Base-by-base conservation (phyloP, 345 rosid species). In the Salix caprea region DNA sequence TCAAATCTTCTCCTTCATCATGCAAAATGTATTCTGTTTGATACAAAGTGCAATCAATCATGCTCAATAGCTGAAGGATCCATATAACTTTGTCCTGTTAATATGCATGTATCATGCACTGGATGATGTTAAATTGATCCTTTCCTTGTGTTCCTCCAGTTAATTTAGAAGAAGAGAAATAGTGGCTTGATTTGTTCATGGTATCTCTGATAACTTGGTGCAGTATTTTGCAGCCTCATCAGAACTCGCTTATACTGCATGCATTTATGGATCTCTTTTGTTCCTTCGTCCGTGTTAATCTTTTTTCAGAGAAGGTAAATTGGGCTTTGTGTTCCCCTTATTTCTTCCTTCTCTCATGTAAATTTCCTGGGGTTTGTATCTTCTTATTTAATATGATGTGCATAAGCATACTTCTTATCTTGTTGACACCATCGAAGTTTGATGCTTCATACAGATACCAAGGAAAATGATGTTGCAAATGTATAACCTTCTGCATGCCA, bases 191-290 rank as follows among this genome's bases (percentile, higher is more conserved):
- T 60, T 76, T 74, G 73, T 58, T 80, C 79, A 78, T 85, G 81
- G 81, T 80, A 87, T 86, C 83, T 83, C 90, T 86, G 76, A 82
- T 91, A 87, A 94, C 90, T 79, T 82, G 80, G 82, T 84, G 86
- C 86, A 80, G 88, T 82, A 77, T 88, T 87, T 90, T 91, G 94
- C 99, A 96, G 99, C 98, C 98, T 68, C 97, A 94, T 87, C 99
- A 96, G 87, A 96, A 96, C 86, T 96, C 98, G 16, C 97, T 96
- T 74, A 93, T 96, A 77, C 89, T 96, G 60, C 97, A 96, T 71
- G 97, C 97, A 1, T 96, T 96, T 84, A 96, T 96, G 99, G 99
- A 94, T 88, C 94, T 96, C 77, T 96, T 94, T 82, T 96, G 99
- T 82, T 91, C 95, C 72, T 96, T 96, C 73, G 92, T 92, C 72